phyloP scores from a whole-genome alignment of 768 basidiomycete genomes.

The Megacollybia marginata region DNA sequence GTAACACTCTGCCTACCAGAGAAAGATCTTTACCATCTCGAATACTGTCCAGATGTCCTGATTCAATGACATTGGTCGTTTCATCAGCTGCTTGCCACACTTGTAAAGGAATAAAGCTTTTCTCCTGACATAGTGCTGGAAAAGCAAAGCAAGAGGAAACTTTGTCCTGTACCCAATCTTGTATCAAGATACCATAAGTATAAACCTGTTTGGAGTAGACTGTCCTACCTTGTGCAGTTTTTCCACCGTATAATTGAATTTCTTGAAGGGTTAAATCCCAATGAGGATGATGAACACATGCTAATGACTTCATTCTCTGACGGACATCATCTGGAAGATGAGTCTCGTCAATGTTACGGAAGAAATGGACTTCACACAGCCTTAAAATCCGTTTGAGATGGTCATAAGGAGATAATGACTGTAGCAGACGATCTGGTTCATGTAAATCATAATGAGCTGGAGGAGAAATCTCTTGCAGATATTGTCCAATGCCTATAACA shows the following conservation, averaged over 20 bases:
- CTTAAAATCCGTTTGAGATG: slow-evolving; percentile 14
- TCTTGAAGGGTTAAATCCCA: slow-evolving; percentile 14
- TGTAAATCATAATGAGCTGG: slow-evolving; percentile 10
- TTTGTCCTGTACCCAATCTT: background rate
- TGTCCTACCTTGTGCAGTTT: slow-evolving; percentile 9
- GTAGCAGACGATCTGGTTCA: slow-evolving; percentile 7
- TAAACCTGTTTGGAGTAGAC: background rate
- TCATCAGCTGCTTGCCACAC: slow-evolving; percentile 2
- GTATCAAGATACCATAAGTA: background rate
- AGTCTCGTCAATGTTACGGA: slow-evolving; percentile 11
- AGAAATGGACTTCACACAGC: slow-evolving; percentile 12
- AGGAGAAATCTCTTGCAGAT: slow-evolving; percentile 8
- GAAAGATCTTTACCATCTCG: background rate
- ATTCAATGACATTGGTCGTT: slow-evolving; percentile 4
- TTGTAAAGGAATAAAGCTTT: slow-evolving; percentile 3
- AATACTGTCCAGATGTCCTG: slow-evolving; percentile 3
- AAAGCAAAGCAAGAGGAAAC: background rate
- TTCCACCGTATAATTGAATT: no score
- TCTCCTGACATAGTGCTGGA: slow-evolving; percentile 1
- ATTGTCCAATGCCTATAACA: slow-evolving; percentile 15
- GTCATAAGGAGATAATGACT: slow-evolving; percentile 11
- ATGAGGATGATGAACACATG: slow-evolving; percentile 13
- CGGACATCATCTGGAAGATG: slow-evolving; percentile 5
- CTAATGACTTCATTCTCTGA: slow-evolving; percentile 15
- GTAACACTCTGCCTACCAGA: background rate